Conservation (phyloP, 345 rosid species). For the Brassica napus region Da-Ae NC_063439.1:8442001-8442500, state of each 20-base stretch:
- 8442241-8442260: conserved; percentile 64
- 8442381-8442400: conserved; percentile 37
- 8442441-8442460: conserved; percentile 17
- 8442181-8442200: conserved; percentile 76
- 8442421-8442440: conserved; percentile 24
- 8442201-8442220: conserved; percentile 83
- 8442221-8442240: conserved; percentile 73
- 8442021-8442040: conserved; percentile 51
- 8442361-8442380: conserved; percentile 29
- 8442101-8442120: conserved; percentile 49
- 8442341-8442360: conserved; percentile 18
- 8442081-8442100: conserved; percentile 93
- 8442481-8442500: conserved; percentile 14
- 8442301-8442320: conserved; percentile 18
- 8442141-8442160: conserved; percentile 13
- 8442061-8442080: conserved; percentile 79
- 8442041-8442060: conserved; percentile 91
- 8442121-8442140: background rate
- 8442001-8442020: background rate
- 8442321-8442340: conserved; percentile 32
- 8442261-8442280: background rate
- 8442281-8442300: conserved; percentile 17
- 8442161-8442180: conserved; percentile 44
- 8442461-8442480: conserved; percentile 13
- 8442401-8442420: conserved; percentile 34